These are phyloP conservation scores for Aspergillus spinulosporus DNA, from an alignment of 2,329 filamentous ascomycete genomes.

Conservation along the genomic window DNA sequence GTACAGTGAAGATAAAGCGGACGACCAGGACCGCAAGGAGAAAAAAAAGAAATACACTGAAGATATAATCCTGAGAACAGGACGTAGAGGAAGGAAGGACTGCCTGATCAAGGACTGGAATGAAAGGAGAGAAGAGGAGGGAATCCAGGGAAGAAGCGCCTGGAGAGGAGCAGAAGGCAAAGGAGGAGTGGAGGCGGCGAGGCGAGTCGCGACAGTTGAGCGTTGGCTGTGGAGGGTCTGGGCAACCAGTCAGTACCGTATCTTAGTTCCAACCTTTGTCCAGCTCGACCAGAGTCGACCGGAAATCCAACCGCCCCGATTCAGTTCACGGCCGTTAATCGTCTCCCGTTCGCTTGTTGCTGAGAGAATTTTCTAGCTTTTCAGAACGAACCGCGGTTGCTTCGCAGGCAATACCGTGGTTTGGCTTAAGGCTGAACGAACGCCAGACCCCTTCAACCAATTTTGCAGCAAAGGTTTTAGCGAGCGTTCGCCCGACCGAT, in stretches of 20 bases:
- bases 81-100: constrained; percentile 26
- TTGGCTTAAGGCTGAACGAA: background rate
- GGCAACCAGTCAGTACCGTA: background rate
- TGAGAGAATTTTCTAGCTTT: constrained; percentile 2
- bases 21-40: constrained; percentile 41
- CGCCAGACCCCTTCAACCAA: background rate
- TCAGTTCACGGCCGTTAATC: too few relatives aligned
- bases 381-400: constrained; percentile 2
- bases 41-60: constrained; percentile 8
- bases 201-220: constrained; percentile 4
- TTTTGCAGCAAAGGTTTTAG: background rate
- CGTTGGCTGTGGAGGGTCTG: background rate
- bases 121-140: constrained; percentile 26
- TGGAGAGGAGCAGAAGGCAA: constrained; percentile 20
- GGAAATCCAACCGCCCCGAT: too few relatives aligned
- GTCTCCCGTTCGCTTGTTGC: background rate
- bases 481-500: background rate
- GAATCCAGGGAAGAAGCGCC: constrained; percentile 18
- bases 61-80: constrained; percentile 20
- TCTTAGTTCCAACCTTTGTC: too few relatives aligned
- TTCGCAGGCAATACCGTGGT: background rate
- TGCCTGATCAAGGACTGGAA: constrained; percentile 21
- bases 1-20: constrained; percentile 35
- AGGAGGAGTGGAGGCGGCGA: constrained; percentile 10
- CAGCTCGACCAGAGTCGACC: too few relatives aligned